Evolutionary conservation across 1,139 yeast genomes (phyloP).

Genomic region (Debaryomyces sp.): DNA sequence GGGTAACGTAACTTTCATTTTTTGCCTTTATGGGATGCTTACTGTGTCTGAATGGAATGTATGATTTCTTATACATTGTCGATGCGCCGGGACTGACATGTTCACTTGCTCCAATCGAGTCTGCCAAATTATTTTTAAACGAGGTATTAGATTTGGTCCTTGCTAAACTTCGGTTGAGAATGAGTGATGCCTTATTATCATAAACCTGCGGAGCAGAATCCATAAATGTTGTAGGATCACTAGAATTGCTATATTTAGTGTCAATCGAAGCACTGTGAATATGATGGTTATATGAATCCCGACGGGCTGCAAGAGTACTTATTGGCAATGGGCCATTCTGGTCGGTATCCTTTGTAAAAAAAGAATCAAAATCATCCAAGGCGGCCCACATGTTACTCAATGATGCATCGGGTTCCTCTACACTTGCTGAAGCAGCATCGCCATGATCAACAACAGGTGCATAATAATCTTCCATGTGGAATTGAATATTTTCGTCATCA

Average conservation of each 20-base stretch:
- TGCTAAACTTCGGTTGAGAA: constrained; percentile 73
- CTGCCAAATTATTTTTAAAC: constrained; percentile 73
- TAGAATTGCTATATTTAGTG: constrained; percentile 37
- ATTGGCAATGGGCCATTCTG: constrained; percentile 17
- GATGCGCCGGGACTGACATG: constrained; percentile 20
- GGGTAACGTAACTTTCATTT: constrained; percentile 25
- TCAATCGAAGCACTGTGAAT: constrained; percentile 54
- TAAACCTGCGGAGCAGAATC: constrained; percentile 80
- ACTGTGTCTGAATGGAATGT: constrained; percentile 47
- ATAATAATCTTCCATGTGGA: constrained; percentile 70
- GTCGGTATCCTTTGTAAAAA: constrained; percentile 73
- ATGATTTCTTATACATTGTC: constrained; percentile 34
- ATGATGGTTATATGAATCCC: constrained; percentile 27
- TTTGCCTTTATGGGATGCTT: constrained; percentile 22
- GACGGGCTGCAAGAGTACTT: constrained; percentile 9
- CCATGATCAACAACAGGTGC: constrained; percentile 37
- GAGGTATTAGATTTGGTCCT: constrained; percentile 76
- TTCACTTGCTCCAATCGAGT: constrained; percentile 46
- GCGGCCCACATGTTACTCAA: constrained; percentile 96
- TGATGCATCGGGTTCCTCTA: constrained; percentile 70
- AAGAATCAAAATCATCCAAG: constrained; percentile 89
- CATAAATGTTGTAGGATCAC: constrained; percentile 49
- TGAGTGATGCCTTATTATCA: constrained; percentile 77
- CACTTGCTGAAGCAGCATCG: constrained; percentile 42
- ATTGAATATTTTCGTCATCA: constrained; percentile 52